Evolutionary conservation across 176 grass and related monocot species (phyloP), one percentile per base, ranked within the genome.

Genomic region (Thalia dealbata): DNA sequence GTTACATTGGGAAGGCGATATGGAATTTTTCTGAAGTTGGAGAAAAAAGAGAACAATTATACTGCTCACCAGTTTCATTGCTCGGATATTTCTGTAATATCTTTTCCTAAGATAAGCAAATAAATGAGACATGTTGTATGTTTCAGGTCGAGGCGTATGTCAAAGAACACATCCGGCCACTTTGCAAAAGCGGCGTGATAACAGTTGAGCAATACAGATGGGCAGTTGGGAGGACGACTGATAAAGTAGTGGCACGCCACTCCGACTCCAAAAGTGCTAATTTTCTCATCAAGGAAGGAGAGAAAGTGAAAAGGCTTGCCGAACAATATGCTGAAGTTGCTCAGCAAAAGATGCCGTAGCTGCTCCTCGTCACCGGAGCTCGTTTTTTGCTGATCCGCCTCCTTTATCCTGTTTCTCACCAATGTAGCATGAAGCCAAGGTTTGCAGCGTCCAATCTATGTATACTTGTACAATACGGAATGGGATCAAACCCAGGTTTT

Each of bases 101-200:
- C 32, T 38, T n/a, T n/a, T n/a, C n/a, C n/a, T n/a, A n/a, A n/a
- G 32, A 1, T 38, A 38, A 38, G 32, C 32, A 38, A 38, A 38
- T 4, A 38, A 38, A 38, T 38, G 32, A 38, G 32, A 38, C 32
- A 38, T 38, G 32, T 38, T 38, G 1, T 73, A 48, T 23, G 44
- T 11, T 79, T 22, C 71, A 97, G 95, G 90, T 93, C 52, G 87
- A 91, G 76, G 73, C 84, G 60, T 93, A 84, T 55, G 80, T 93
- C 44, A 93, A 99, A 78, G 95, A 93, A 80, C 88, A 93, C 76
- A 88, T 99, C 80, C 92, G 95, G 63, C 83, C 95, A 43, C 87
- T 97, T 15, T 93, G 95, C 83, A 97, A 97, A 84, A 97, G 87
- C 2, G 90, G 85, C 2, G 90, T 93, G 29, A 93, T 97, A 28